Base-by-base conservation (phyloP, 208 protist genomes). In the Leishmania major region DNA sequence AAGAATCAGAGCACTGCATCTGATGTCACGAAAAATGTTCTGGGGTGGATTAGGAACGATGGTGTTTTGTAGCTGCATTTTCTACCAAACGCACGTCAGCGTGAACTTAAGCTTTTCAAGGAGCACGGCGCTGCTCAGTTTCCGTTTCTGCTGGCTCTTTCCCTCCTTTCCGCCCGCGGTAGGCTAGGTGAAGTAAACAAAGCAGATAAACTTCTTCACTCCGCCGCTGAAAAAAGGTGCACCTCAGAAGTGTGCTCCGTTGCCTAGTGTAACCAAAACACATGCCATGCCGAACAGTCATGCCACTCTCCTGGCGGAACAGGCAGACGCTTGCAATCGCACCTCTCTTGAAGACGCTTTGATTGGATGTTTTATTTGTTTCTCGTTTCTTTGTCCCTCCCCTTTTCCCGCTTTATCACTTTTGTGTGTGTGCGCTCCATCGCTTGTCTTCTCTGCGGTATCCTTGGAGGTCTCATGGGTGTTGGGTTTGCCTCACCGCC, bases 11-110 rank as follows among this genome's bases (percentile, higher is more conserved):
- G 79, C 69, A 89, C 88, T 66, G 92, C 89, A 19, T 91, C 94
- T 64, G 90, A 81, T 51, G 92, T 97, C 10, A 94, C 94, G 28
- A 95, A 94, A 77, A 93, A 94, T 83, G 90, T 96, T 71, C 83
- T 97, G 62, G 93, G 93, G 10, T 97, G 94, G 93, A 97, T 97
- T 85, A 83, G 88, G 15, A 94, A 82, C n/a, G 90, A 94, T 59
- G 79, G 75, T 53, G 60, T 35, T 60, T 69, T 75, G 28, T 86
- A 79, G 55, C 1, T 69, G 17, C 3, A 37, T 69, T 19, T 80
- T 57, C 15, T 57, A 10, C 25, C n/a, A 47, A 45, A 28, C 25
- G 45, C 28, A n/a, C 69, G 4, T 40, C 45, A 74, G 7, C 28
- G 19, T 51, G 4, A 74, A 55, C 25, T 19, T 17, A 51, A 74